phyloP scores from a whole-genome alignment of 1,284 basidiomycete species.

The Ceratobasidium sp. region DNA sequence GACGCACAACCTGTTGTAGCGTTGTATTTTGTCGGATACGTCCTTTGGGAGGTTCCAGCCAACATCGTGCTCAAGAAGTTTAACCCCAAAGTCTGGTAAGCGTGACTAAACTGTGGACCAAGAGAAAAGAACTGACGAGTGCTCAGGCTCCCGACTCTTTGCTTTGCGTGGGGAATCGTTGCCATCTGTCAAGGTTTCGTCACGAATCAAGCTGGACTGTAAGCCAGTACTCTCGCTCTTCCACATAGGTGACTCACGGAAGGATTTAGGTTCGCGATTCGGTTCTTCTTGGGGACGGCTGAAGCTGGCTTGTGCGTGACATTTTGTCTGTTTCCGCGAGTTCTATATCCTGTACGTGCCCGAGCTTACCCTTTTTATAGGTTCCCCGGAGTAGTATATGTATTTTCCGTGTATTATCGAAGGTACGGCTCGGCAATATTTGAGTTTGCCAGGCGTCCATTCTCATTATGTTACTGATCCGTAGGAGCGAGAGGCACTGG shows the following conservation, averaged over 20 bases:
- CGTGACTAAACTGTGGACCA: background rate
- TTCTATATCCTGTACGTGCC: no score
- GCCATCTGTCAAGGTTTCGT: conserved; percentile 72
- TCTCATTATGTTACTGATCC: background rate
- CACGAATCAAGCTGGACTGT: conserved; percentile 68
- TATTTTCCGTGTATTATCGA: conserved; percentile 74
- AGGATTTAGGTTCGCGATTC: conserved; percentile 22
- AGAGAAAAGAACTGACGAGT: background rate
- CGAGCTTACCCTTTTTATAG: conserved; percentile 29
- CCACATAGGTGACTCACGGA: conserved; percentile 46
- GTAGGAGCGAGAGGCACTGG: conserved; percentile 69
- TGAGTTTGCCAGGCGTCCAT: background rate
- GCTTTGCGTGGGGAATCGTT: conserved; percentile 72
- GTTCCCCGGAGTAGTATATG: conserved; percentile 72
- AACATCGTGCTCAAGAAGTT: conserved; percentile 74
- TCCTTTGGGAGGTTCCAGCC: conserved; percentile 76
- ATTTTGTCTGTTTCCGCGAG: background rate
- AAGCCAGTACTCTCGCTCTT: conserved; percentile 68
- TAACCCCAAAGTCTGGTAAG: conserved; percentile 65
- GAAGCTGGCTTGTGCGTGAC: conserved; percentile 64
- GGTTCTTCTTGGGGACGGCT: conserved; percentile 62
- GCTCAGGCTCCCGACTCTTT: conserved; percentile 66
- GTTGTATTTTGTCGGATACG: conserved; percentile 76
- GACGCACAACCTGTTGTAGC: conserved; percentile 54
- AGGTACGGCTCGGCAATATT: conserved; percentile 54